phyloP scores from a whole-genome alignment of 2,329 filamentous ascomycete species.

The Phoma herbarum region DNA sequence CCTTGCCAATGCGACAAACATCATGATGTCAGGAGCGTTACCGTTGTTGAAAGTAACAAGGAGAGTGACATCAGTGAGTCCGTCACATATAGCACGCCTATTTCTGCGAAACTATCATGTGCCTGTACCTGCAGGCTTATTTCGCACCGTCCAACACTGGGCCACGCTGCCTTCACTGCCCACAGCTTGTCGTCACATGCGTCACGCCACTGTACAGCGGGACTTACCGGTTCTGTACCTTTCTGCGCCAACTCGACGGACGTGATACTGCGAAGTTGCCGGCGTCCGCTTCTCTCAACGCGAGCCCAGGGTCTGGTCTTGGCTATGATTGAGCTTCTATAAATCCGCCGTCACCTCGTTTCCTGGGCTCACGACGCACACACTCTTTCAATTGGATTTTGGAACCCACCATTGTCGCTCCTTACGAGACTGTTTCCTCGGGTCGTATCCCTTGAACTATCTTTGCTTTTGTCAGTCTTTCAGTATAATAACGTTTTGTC shows the following conservation, averaged over 20 bases:
- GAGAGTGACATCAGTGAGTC: neutral
- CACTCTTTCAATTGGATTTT: slow-evolving; percentile 2
- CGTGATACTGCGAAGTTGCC: neutral
- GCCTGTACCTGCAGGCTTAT: neutral
- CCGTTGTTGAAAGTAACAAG: too few species aligned
- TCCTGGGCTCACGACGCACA: neutral
- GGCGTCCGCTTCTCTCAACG: neutral
- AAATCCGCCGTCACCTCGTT: slow-evolving; percentile 18
- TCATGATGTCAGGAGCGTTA: neutral
- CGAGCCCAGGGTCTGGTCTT: slow-evolving; percentile 11
- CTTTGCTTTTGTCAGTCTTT: slow-evolving; percentile 3
- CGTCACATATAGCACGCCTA: neutral
- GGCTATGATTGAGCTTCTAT: slow-evolving; percentile 5
- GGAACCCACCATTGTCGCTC: neutral
- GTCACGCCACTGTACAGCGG: neutral
- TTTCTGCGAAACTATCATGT: neutral
- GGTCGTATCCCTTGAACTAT: neutral
- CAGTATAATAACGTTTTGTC: neutral
- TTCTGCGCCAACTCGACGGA: neutral
- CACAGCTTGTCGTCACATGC: neutral
- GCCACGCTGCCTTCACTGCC: neutral
- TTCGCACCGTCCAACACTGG: neutral
- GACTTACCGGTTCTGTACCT: neutral
- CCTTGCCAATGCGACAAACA: neutral
- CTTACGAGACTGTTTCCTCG: neutral